Percentiles rank a stretch among this genome's conserved stretches.
These are phyloP conservation scores for Diatrype stigma DNA, from an alignment of 2,329 filamentous ascomycete genomes.

Conservation along the genomic window DNA sequence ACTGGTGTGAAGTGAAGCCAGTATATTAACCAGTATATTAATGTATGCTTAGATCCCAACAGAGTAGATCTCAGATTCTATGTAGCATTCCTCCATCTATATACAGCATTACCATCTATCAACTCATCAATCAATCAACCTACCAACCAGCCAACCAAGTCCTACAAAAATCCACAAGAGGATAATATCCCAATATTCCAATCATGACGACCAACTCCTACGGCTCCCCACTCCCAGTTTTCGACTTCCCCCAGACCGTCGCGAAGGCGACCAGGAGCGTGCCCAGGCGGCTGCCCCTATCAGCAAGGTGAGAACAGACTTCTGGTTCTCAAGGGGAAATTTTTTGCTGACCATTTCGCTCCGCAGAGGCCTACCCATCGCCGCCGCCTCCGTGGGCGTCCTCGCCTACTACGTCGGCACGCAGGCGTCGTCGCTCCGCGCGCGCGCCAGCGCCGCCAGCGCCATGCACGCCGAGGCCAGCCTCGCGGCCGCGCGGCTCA, in stretches of 20 bases:
- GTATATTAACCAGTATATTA: too few species aligned
- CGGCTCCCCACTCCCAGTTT: constrained; percentile 4
- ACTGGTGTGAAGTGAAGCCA: too few species aligned
- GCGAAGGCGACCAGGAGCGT: constrained; percentile 1
- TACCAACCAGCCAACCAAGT: too few species aligned
- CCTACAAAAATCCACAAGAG: constrained; percentile 3
- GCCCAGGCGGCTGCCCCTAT: neutral
- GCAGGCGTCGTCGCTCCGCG: neutral
- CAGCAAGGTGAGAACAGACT: constrained; percentile 2
- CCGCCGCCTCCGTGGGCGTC: constrained; percentile 1
- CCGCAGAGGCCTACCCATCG: constrained; percentile 1
- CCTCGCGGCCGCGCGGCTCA: neutral
- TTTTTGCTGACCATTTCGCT: too few species aligned
- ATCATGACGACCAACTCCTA: constrained; percentile 13
- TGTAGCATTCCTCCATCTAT: too few species aligned
- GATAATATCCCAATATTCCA: too few species aligned
- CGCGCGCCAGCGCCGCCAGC: too few species aligned
- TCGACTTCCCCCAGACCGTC: constrained; percentile 3
- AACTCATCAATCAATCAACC: too few species aligned
- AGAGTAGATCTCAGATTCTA: too few species aligned
- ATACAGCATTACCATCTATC: too few species aligned
- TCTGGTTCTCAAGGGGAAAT: too few species aligned
- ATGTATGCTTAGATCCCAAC: too few species aligned
- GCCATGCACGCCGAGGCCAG: neutral
- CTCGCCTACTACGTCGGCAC: constrained; percentile 2